A percentile compares a stretch with the other conserved stretches of the same genome.
phyloP scores from a whole-genome alignment of 345 rosid genomes.

The Brassica juncea region DNA sequence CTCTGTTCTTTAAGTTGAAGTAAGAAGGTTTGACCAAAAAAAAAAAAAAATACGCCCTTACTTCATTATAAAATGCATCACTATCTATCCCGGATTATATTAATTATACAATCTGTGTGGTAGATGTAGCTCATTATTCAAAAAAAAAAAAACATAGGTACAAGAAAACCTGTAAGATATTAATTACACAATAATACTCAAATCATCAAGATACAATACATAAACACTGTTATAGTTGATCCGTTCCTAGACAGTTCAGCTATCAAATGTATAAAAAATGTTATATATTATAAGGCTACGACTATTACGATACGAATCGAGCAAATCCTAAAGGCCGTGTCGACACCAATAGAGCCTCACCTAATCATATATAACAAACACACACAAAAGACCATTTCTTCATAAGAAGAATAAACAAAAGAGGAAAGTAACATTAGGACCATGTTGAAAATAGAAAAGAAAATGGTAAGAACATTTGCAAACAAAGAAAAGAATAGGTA shows the following conservation, averaged over 20 bases:
- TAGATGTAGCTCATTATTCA: neutral
- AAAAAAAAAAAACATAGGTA: neutral
- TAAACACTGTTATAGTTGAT: constrained; percentile 8
- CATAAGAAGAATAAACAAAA: constrained; percentile 1
- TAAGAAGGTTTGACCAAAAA: no score
- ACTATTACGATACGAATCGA: constrained; percentile 12
- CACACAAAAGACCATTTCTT: neutral
- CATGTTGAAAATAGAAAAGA: neutral
- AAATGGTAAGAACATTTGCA: constrained; percentile 26
- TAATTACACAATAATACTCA: neutral
- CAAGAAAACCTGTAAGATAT: neutral
- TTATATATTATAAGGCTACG: neutral
- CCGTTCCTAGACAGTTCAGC: neutral
- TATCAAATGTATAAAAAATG: neutral
- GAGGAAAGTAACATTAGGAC: neutral
- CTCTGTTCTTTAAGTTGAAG: no score
- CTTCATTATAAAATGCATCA: no score
- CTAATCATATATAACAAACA: constrained; percentile 1
- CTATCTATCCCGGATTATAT: no score
- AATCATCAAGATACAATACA: neutral
- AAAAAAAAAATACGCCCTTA: no score
- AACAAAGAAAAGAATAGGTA: neutral
- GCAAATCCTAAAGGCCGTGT: constrained; percentile 17
- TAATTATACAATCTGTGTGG: constrained; percentile 20
- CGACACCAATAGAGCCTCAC: neutral